Evolutionary conservation across 257 asterid genomes (phyloP), one percentile per base, ranked within the genome.

Genomic region (Cruciata laevipes): DNA sequence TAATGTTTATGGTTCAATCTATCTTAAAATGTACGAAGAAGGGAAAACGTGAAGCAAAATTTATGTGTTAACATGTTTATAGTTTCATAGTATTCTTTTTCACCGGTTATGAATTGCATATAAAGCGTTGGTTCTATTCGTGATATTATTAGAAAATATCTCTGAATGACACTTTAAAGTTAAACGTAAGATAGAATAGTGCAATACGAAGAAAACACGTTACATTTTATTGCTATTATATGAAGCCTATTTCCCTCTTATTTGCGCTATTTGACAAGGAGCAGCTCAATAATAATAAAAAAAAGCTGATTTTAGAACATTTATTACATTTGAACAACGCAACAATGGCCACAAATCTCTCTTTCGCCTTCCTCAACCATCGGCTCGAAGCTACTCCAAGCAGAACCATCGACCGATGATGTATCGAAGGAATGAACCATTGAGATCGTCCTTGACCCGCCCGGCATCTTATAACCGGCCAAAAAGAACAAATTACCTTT

Each of bases 311-410:
- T 17, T 4, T 16, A 14, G 20, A 47, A 16, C 55, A 47, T 47
- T 47, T 17, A 47, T n/a, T 47, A 47, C 55, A 47, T 16, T 30
- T 72, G 52, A n/a, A 78, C 84, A 7, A 71, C 82, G 62, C 83
- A 83, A 67, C 85, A 86, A 63, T 82, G 89, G 38, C 82, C 71
- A 62, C 87, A 76, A 21, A 81, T 77, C 38, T 79, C 81, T 65
- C 65, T 52, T 42, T 65, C 74, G 7, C 79, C 77, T 18, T 69
- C 79, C 61, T 73, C 75, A 3, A 66, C 32, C 21, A 67, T 56
- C 3, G 83, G 79, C 25, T 74, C 83, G 51, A 76, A 81, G 47
- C 74, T 76, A 8, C 52, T 76, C 87, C 87, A 80, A 2, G 56
- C 78, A 49, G 78, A 69, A 18, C 51, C 51, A 62, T 64, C 33